Base-by-base conservation (phyloP, 1,284 basidiomycete species). In the Microbotryum silenes-acaulis region DNA sequence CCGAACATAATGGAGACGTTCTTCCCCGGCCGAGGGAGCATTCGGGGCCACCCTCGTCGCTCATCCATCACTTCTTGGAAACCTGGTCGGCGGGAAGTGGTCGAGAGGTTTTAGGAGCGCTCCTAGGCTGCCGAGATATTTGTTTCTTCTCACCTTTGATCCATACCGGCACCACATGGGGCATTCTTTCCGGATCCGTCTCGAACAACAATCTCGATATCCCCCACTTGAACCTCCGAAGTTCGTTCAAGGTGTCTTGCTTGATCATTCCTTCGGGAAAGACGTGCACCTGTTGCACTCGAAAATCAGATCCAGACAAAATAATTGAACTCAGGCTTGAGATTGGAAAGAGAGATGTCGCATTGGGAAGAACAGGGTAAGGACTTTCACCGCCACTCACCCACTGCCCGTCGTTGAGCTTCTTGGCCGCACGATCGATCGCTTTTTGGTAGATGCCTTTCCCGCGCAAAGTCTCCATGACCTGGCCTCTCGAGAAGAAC, bases 171-270 rank as follows among this genome's bases (percentile, higher is more conserved):
- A 97, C 85, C 60, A 97, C 84, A n/a, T 85, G 76, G 0, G 94
- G 93, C n/a, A 64, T 37, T 56, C 21, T 6, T 25, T 46, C 23
- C 42, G 42, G 54, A 83, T 82, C 46, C 79, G 74, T 23, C 71
- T 92, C 89, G 84, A 91, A 89, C 52, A 94, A 74, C 53, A 94
- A 87, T 18, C 89, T 82, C 44, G 87, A 88, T 85, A 97, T 80
- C 61, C 94, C 96, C 96, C 94, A 98, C 79, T 96, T 96, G 77
- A 98, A 97, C 51, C 89, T 80, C 7, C 86, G 80, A 63, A 97
- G 74, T 49, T 79, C 77, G 10, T 87, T 84, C 10, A 80, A 77
- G 25, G 79, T 73, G 29, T 84, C 80, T 73, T 91, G 92, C 72
- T 91, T 88, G 51, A 97, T 85, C 69, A 87, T 89, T 25, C 94